These are phyloP conservation scores for Aspergillus sp. DNA, from an alignment of 2,329 filamentous ascomycete species.

Conservation along the genomic window DNA sequence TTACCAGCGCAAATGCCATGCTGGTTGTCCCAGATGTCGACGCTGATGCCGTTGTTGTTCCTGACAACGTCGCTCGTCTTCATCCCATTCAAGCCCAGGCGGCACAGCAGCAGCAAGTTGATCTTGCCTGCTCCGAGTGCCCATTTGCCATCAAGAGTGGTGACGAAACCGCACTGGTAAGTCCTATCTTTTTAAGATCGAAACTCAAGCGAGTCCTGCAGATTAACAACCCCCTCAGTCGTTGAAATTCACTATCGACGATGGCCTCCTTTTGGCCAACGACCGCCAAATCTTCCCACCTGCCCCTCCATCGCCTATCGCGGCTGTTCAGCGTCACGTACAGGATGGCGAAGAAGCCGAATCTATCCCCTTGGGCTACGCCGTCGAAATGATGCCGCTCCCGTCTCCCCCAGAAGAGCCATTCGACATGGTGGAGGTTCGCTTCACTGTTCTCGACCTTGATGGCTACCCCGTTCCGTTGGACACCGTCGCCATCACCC, in stretches of 20 bases:
- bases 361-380: slow-evolving; percentile 43
- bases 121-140: slow-evolving; percentile 39
- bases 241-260: slow-evolving; percentile 38
- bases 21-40: slow-evolving; percentile 39
- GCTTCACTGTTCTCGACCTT: slow-evolving; percentile 48
- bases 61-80: slow-evolving; percentile 24
- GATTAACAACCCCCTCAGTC: slow-evolving; percentile 23
- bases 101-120: slow-evolving; percentile 28
- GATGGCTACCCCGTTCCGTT: slow-evolving; percentile 44
- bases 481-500: slow-evolving; percentile 43
- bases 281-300: slow-evolving; percentile 41
- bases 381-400: slow-evolving; percentile 40
- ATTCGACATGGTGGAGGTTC: slow-evolving; percentile 37
- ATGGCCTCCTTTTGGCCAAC: slow-evolving; percentile 38
- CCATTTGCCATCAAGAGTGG: slow-evolving; percentile 40
- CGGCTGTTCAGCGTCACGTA: slow-evolving; percentile 34
- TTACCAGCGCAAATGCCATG: slow-evolving; percentile 38
- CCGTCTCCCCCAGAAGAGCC: slow-evolving; percentile 30
- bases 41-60: slow-evolving; percentile 23
- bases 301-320: slow-evolving; percentile 29
- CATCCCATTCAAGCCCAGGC: slow-evolving; percentile 27
- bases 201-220: background rate
- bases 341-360: slow-evolving; percentile 37
- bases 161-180: slow-evolving; percentile 38
- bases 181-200: slow-evolving; percentile 10